Base-by-base conservation (phyloP, 2,329 filamentous ascomycete genomes). In the Neonectria magnoliae region DNA sequence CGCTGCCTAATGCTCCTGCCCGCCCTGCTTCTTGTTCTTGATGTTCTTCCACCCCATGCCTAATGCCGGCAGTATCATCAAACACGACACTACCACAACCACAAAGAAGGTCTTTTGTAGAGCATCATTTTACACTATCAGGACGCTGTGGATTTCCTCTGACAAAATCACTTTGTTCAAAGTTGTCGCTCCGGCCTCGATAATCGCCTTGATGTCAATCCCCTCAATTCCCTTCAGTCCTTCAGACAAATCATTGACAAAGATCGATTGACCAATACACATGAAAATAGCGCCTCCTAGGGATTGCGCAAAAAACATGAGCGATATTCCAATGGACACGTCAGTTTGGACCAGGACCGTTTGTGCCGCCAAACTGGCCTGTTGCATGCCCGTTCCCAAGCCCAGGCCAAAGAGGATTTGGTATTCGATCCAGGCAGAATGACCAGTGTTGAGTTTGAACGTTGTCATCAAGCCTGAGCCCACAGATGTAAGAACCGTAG, bases 381-480 rank as follows among this genome's bases (percentile, higher is more conserved):
- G 76, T 69, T 84, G 81, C 73, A 83, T 81, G 22, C 81, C 81
- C 4, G 79, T 70, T 55, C 82, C 82, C 25, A 84, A 78, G 25
- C 86, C 86, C 2, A 87, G 75, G 25, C 86, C 87, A 18, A 80
- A 77, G 33, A 89, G 67, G 31, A 85, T 81, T 70, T 88, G 85
- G 72, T 84, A 88, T n/a, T 85, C 85, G 64, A 88, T 84, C 86
- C 86, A 89, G 25, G 79, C 75, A 10, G 76, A 73, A 2, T 82
- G 75, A 0, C 79, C 76, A 10, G 83, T 87, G 66, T 78, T 68
- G 3, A 83, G 75, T 42, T 75, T 71, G 16, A 87, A 80, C 0
- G 84, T 87, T 0, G 84, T 84, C 63, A 89, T 79, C 41, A 89
- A 78, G 6, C 85, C 87, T 1, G 79, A 72, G 13, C 85, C 85